Base-by-base conservation (phyloP, 2,329 filamentous ascomycete genomes). In the Cercospora berteroae region DNA sequence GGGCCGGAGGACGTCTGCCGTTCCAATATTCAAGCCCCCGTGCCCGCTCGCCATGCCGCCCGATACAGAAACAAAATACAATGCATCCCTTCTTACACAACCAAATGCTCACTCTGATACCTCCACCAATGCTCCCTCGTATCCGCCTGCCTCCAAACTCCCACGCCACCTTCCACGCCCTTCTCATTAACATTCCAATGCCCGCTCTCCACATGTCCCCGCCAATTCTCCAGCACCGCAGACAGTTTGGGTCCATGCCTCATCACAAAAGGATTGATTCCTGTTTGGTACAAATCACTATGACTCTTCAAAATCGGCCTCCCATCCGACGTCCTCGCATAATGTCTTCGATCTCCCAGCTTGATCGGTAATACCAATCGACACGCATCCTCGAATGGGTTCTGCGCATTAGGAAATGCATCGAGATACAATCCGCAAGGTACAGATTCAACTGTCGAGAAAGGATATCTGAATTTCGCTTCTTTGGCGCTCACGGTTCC, bases 351-450 rank as follows among this genome's bases (percentile, higher is more conserved):
- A 20, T 67, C 72, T 13, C 75, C 76, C 1, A 78, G 63, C 4
- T 70, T 68, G 55, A 77, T 76, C 2, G 76, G 76, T 23, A 78
- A 62, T 0, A 77, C 75, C 20, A 78, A 67, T 10, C 75, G 69
- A 61, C 76, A 77, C 5, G 74, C 75, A 63, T 78, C 76, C 39
- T 78, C 76, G 65, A 77, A 77, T 5, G 76, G 75, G 42, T 77
- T 77, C 39, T 75, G 72, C 2, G 74, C 75, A 48, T 76, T 76
- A 4, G 74, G 74, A 59, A 77, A 75, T 5, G 73, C 73, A 60
- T 78, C 76, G 2, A 78, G 74, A 56, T 78, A 78, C 2, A 78
- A 68, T 6, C 76, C 76, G 64, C 76, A 77, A n/a, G 76, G 76
- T 2, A 78, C 76, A 3, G 68, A 65, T 10, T 77, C 73, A 12